phyloP scores from a whole-genome alignment of 441 rosid species.

The Populus hybrid region DNA sequence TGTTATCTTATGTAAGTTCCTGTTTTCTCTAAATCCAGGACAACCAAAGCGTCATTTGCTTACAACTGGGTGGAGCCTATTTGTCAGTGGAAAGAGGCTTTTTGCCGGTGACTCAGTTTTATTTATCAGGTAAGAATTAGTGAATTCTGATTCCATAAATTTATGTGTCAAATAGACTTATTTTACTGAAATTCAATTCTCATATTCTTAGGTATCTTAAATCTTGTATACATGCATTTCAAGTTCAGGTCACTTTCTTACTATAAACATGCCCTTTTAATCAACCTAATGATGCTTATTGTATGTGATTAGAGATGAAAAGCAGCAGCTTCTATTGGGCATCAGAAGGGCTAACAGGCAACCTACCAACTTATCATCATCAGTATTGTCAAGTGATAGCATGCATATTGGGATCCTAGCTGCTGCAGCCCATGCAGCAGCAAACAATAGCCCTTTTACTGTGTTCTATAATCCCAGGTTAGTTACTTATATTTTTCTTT shows the following conservation, averaged over 20 bases:
- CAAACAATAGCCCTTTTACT: slow-evolving; percentile 87
- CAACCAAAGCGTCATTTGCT: slow-evolving; percentile 96
- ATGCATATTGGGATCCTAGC: slow-evolving; percentile 99
- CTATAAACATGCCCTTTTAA: slow-evolving; percentile 3
- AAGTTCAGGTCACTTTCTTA: slow-evolving; percentile 5
- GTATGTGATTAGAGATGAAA: slow-evolving; percentile 69
- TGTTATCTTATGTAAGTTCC: slow-evolving; percentile 9
- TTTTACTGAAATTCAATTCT: neutral
- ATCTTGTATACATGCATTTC: neutral
- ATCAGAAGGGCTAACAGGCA: slow-evolving; percentile 90
- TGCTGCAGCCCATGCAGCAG: slow-evolving; percentile 98
- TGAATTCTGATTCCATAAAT: slow-evolving; percentile 15
- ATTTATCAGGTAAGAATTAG: slow-evolving; percentile 67
- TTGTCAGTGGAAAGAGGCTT: slow-evolving; percentile 88
- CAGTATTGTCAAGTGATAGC: slow-evolving; percentile 95
- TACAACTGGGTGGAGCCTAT: slow-evolving; percentile 96
- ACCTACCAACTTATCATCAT: slow-evolving; percentile 79
- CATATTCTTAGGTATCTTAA: slow-evolving; percentile 10
- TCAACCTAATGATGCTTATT: slow-evolving; percentile 14
- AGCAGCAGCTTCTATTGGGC: slow-evolving; percentile 82
- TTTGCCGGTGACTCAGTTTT: slow-evolving; percentile 93
- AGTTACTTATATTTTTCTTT: neutral
- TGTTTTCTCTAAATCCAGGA: slow-evolving; percentile 43
- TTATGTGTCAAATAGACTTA: neutral
- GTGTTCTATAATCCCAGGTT: slow-evolving; percentile 93